Percentiles rank a stretch among this genome's conserved stretches.
Evolutionary conservation across 441 rosid genomes (phyloP).

Genomic region (Macaranga tanarius): DNA sequence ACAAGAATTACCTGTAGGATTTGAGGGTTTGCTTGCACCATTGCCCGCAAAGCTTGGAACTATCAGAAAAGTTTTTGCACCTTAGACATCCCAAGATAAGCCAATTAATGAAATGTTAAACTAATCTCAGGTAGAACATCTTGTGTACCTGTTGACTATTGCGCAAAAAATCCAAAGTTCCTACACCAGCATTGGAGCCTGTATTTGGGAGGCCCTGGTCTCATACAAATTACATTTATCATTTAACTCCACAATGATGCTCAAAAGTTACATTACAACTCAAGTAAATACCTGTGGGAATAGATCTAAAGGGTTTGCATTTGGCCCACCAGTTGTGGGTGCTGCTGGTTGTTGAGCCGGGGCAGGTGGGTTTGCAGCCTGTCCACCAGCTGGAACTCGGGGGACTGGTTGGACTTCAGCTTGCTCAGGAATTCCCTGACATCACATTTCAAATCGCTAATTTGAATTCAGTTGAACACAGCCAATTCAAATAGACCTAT

Average conservation of each 20-base stretch:
- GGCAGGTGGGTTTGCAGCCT: constrained; percentile 45
- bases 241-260: background rate
- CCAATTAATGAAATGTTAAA: background rate
- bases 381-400: constrained; percentile 49
- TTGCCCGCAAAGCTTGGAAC: constrained; percentile 86
- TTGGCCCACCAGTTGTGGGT: constrained; percentile 55
- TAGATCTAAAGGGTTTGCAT: constrained; percentile 72
- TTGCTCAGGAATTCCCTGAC: constrained; percentile 77
- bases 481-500: background rate
- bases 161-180: constrained; percentile 72
- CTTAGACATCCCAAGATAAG: constrained; percentile 1
- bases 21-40: constrained; percentile 92
- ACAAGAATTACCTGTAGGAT: constrained; percentile 58
- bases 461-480: background rate
- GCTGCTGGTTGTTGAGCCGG: constrained; percentile 50
- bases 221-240: constrained; percentile 16
- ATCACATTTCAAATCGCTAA: background rate
- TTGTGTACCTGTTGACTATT: constrained; percentile 71
- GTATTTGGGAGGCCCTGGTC: constrained; percentile 66
- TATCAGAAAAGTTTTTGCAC: constrained; percentile 18
- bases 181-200: constrained; percentile 58
- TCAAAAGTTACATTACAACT: background rate
- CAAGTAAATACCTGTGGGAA: constrained; percentile 63
- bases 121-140: background rate
- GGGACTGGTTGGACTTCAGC: constrained; percentile 56